Base-by-base conservation (phyloP, 176 grass and related monocot genomes). In the Oryza brachyantha region DNA sequence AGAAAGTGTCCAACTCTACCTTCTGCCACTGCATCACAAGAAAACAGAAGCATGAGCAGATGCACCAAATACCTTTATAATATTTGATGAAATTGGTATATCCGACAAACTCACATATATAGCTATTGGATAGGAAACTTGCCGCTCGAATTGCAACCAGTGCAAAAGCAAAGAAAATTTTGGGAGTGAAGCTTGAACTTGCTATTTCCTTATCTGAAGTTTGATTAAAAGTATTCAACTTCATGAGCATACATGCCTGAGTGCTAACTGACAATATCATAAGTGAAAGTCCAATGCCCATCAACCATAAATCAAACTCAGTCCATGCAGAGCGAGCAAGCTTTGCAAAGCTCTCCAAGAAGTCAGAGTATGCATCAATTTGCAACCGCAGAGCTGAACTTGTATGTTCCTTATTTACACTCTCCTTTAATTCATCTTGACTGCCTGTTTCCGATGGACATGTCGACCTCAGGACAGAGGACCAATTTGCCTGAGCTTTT, bases 241-340 rank as follows among this genome's bases (percentile, higher is more conserved):
- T 94, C 83, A 71, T 55, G 70, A 94, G 69, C 2, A 37, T 16
- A 52, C 76, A 79, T 39, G 85, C 59, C 50, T 98, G 95, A 90
- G 77, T 61, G 32, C 83, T 76, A 79, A 94, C 75, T 68, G 95
- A 92, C 66, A 94, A 37, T 83, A 94, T 50, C 85, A 98, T 92
- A 77, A 92, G 72, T 75, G 79, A 71, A 69, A 98, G 83, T 21
- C 95, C 95, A 50, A 75, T 52, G 41, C 89, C 83, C 95, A 98
- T 94, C 19, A 85, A 80, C 74, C 43, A 69, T 70, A 92, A 88
- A 86, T 98, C 87, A 83, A 98, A 94, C 77, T 98, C 95, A 36
- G 95, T 98, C 95, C 95, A 98, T 55, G 92, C 92, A 84, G 90
- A 92, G 70, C 95, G 89, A 92, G 95, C 95, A 83, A 94, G 87